Base-by-base conservation (phyloP, 495 filamentous ascomycete species). In the Cryomyces minteri region DNA sequence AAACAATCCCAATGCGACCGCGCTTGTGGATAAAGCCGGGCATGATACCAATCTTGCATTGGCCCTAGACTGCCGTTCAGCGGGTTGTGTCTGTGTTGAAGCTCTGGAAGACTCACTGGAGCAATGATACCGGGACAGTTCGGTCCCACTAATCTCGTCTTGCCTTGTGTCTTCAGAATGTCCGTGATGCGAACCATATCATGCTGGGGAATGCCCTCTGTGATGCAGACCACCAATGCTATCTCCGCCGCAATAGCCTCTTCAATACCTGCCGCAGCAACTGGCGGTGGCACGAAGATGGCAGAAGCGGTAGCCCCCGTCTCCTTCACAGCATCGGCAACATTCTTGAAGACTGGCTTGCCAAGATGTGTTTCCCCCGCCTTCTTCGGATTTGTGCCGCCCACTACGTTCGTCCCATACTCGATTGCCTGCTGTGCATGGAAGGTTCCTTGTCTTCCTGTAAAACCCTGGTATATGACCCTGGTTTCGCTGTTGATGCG, bases 31-130 rank as follows among this genome's bases (percentile, higher is more conserved):
- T 96, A 73, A 95, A 94, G 56, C 90, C 90, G 39, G 90, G 90
- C 90, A 99, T 99, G 69, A 99, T 99, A 59, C 90, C 90, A 62
- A 99, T 99, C 72, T 99, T 99, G 77, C 90, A 99, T 79, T 94
- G 90, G 50, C 88, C 90, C 78, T 82, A 38, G 5, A 45, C 25
- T 5, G 10, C 10, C 44, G 32, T 40, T 42, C 38, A 31, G 37
- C 41, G 44, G 43, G 41, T 32, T 9, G 28, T 1, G 4, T 11
- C 40, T 8, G 8, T 29, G 8, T 41, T 30, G 40, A 12, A 9
- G 28, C 2, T 8, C 40, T 12, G n/a, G 10, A 39, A 32, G 43
- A 63, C 69, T 60, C 72, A 79, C 74, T 43, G 75, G 74, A 55
- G 90, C 90, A 59, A 99, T 99, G 65, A 99, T 88, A 62, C 90